Evolutionary conservation across 176 grass and related monocot genomes (phyloP).

Genomic region (Aechmea fasciata): DNA sequence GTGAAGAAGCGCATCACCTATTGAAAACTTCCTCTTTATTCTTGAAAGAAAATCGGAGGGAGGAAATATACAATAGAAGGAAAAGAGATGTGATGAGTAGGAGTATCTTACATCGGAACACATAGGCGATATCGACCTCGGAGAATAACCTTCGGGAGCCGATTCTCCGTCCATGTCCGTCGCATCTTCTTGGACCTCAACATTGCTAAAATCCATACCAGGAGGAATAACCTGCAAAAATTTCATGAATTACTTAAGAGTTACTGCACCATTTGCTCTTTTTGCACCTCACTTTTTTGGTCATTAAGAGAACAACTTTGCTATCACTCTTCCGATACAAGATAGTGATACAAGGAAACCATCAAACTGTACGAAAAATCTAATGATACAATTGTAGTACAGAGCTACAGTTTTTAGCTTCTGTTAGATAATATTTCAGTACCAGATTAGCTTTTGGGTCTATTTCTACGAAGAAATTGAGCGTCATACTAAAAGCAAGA

Average conservation of each 20-base stretch:
- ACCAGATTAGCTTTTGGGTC: too few species aligned
- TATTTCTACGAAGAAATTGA: not conserved
- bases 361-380: not conserved
- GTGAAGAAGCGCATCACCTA: constrained; percentile 86
- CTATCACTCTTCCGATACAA: too few species aligned
- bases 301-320: too few species aligned
- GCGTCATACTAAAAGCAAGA: too few species aligned
- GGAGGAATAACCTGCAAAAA: constrained; percentile 60
- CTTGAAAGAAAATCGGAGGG: not conserved
- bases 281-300: too few species aligned
- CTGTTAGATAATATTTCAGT: too few species aligned
- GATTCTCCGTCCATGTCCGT: constrained; percentile 53
- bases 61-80: not conserved
- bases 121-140: constrained; percentile 41
- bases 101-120: constrained; percentile 44
- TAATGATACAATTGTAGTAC: not conserved
- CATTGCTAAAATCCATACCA: constrained; percentile 78
- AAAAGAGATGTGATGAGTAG: constrained; percentile 6
- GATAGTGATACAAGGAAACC: too few species aligned
- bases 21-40: constrained; percentile 9
- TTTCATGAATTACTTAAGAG: constrained; percentile 8
- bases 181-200: constrained; percentile 36
- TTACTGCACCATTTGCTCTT: not conserved
- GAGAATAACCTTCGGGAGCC: constrained; percentile 42
- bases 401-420: too few species aligned